A percentile compares a stretch with the other conserved stretches of the same genome.
phyloP scores from a whole-genome alignment of 2,329 filamentous ascomycete species.

The Trichoderma atroviride region DNA sequence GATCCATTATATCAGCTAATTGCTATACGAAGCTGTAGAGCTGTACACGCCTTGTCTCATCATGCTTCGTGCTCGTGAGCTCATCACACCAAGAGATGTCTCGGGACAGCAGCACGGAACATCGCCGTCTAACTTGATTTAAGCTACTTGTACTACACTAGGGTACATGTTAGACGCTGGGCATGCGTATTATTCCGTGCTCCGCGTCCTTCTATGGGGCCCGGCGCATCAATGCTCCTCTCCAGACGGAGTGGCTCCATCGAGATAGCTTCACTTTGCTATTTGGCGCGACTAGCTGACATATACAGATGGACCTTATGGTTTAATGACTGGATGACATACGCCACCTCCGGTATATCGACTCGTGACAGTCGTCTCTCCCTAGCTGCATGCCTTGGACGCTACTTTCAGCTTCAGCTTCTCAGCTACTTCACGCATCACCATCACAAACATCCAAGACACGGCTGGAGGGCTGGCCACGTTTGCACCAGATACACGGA shows the following conservation, averaged over 20 bases:
- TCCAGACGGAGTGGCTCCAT: not conserved
- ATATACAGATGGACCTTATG: not conserved
- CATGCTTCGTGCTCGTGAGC: not conserved
- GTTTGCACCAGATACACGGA: not conserved
- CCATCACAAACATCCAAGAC: constrained; percentile 3
- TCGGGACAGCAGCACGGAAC: constrained; percentile 12
- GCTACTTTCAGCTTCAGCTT: constrained; percentile 4
- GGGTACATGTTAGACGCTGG: constrained; percentile 5
- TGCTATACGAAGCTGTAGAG: not conserved
- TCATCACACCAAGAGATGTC: not conserved
- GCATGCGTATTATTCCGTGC: constrained; percentile 22
- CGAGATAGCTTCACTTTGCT: not conserved
- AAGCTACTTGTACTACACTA: constrained; percentile 26
- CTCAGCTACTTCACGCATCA: not conserved
- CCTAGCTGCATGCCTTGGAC: constrained; percentile 8
- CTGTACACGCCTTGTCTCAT: not conserved
- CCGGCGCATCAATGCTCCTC: not conserved
- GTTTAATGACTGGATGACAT: not conserved
- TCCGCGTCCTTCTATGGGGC: constrained; percentile 7
- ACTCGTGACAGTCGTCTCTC: not conserved
- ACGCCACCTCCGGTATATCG: not conserved
- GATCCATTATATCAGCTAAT: not conserved
- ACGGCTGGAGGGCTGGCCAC: not conserved
- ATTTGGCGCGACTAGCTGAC: not conserved
- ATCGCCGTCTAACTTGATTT: constrained; percentile 22